Evolutionary conservation across 2,329 filamentous ascomycete genomes (phyloP).

Genomic region (Lithohypha guttulata): DNA sequence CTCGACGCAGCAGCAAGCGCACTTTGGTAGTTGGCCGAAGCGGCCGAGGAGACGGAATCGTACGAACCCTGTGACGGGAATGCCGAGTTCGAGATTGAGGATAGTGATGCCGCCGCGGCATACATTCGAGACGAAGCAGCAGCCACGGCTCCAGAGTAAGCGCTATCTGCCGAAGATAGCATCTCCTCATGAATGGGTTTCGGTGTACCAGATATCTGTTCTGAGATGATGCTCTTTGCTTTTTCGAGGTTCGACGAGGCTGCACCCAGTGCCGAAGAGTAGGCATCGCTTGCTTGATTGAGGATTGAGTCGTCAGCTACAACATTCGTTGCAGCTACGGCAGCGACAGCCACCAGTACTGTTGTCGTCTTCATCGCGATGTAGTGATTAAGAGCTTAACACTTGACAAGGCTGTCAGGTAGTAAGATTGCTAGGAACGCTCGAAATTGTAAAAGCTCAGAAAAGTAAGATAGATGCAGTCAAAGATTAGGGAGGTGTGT

Average conservation of each 20-base stretch:
- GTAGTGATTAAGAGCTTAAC: too few relatives aligned
- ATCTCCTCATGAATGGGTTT: slow-evolving; percentile 60
- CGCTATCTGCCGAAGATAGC: slow-evolving; percentile 55
- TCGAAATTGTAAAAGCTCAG: too few relatives aligned
- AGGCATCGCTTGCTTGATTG: slow-evolving; percentile 36
- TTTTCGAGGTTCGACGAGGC: slow-evolving; percentile 59
- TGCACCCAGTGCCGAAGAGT: slow-evolving; percentile 52
- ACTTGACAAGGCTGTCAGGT: too few relatives aligned
- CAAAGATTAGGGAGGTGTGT: too few relatives aligned
- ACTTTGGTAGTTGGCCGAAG: slow-evolving; percentile 57
- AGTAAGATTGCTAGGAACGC: not conserved
- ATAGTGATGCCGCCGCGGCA: slow-evolving; percentile 35
- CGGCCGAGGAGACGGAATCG: slow-evolving; percentile 54
- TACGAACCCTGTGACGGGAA: slow-evolving; percentile 36
- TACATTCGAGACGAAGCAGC: slow-evolving; percentile 51
- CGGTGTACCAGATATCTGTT: slow-evolving; percentile 56
- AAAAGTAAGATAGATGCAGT: too few relatives aligned
- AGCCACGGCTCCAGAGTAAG: slow-evolving; percentile 55
- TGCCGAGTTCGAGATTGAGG: slow-evolving; percentile 27
- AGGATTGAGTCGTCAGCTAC: slow-evolving; percentile 34
- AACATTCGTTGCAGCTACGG: slow-evolving; percentile 23
- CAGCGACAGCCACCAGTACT: slow-evolving; percentile 1
- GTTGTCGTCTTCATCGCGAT: slow-evolving; percentile 1
- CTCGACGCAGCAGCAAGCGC: slow-evolving; percentile 60
- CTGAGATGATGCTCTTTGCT: slow-evolving; percentile 57